A percentile compares a stretch with the other conserved stretches of the same genome.
Conservation (phyloP, 805 yeast species). For the Candida parachauliodes region DNA sequence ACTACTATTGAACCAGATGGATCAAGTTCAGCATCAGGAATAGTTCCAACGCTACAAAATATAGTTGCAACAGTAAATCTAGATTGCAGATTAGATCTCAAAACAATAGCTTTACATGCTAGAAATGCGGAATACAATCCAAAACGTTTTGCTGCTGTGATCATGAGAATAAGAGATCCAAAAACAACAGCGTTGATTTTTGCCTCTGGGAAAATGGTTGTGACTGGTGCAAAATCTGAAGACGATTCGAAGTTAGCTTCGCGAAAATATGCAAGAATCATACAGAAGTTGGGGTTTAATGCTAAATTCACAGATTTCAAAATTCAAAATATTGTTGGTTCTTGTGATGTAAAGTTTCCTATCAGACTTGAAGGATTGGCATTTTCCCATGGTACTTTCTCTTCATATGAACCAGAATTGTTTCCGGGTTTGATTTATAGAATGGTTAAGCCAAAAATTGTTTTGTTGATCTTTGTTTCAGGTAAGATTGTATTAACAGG, state of each 20-base stretch:
- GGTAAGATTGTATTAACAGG: constrained; percentile 98
- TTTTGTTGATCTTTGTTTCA: constrained; percentile 88
- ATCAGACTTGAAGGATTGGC: constrained; percentile 97
- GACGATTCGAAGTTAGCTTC: constrained; percentile 98
- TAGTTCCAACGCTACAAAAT: constrained; percentile 92
- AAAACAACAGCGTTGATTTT: constrained; percentile 96
- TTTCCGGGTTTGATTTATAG: constrained; percentile 98
- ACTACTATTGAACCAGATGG: constrained; percentile 41
- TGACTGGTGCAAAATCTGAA: constrained; percentile 98
- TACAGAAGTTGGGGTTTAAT: constrained; percentile 95
- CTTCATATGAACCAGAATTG: constrained; percentile 95
- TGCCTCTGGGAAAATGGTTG: constrained; percentile 99
- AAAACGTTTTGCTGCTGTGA: constrained; percentile 97
- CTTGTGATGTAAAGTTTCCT: constrained; percentile 98
- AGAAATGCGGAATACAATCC: constrained; percentile 99
- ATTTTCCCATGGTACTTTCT: constrained; percentile 97
- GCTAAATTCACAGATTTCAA: constrained; percentile 98
- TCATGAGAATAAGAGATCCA: constrained; percentile 98
- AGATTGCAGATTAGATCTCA: constrained; percentile 92
- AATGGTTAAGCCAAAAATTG: constrained; percentile 99
- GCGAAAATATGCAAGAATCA: constrained; percentile 95
- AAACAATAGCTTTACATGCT: constrained; percentile 96
- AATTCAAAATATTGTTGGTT: constrained; percentile 96
- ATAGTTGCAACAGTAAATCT: constrained; percentile 97
- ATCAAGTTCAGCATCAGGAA: constrained; percentile 84